phyloP scores from a whole-genome alignment of 345 rosid genomes.

The Sisymbrium irio region DNA sequence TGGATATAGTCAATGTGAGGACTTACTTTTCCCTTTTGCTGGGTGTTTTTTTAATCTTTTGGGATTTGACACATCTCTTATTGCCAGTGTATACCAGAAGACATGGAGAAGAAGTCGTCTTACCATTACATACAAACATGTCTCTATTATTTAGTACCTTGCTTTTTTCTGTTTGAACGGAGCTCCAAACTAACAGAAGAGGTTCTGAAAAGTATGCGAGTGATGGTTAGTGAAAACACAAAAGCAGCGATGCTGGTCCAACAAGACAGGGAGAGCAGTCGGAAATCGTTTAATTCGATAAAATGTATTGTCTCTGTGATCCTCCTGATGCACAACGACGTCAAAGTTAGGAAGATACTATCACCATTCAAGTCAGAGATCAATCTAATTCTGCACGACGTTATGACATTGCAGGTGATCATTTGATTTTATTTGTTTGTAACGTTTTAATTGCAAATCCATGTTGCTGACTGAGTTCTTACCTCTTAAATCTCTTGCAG shows the following conservation, averaged over 20 bases:
- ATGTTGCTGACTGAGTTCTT: neutral
- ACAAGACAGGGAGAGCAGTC: constrained; percentile 18
- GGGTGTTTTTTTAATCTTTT: neutral
- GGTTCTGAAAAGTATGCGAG: constrained; percentile 44
- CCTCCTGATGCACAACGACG: constrained; percentile 51
- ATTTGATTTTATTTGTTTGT: constrained; percentile 6
- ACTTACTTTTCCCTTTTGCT: neutral
- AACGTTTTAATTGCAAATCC: neutral
- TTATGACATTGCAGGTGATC: constrained; percentile 54
- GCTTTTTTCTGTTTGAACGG: constrained; percentile 58
- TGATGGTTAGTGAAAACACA: constrained; percentile 36
- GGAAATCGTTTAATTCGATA: constrained; percentile 35
- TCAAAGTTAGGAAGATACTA: constrained; percentile 40
- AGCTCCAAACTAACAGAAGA: constrained; percentile 48
- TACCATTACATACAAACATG: constrained; percentile 22
- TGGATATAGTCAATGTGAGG: constrained; percentile 59
- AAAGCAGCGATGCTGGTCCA: constrained; percentile 19
- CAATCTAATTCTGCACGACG: constrained; percentile 37
- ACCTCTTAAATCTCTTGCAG: constrained; percentile 34
- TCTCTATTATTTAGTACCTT: constrained; percentile 52
- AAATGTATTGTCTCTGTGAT: constrained; percentile 49
- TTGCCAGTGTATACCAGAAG: constrained; percentile 56
- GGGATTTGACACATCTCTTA: constrained; percentile 13
- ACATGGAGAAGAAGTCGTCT: constrained; percentile 34
- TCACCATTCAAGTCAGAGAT: constrained; percentile 47